These are phyloP conservation scores for Lachnellula hyalina DNA, from an alignment of 2,329 filamentous ascomycete species.

Conservation along the genomic window DNA sequence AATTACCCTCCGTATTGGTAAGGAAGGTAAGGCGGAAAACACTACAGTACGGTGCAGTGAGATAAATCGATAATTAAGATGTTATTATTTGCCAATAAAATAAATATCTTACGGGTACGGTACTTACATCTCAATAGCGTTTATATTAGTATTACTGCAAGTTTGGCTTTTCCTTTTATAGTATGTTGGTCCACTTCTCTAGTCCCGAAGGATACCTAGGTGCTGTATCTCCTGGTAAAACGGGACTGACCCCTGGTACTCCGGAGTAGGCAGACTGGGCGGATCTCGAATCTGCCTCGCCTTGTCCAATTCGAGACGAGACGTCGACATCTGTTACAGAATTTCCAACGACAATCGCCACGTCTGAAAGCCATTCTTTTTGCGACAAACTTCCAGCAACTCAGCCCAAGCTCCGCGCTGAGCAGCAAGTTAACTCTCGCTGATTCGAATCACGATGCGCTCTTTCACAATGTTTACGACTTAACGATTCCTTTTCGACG, in stretches of 20 bases:
- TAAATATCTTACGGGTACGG: too few species aligned
- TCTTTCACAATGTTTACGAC: constrained; percentile 16
- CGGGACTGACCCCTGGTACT: neutral
- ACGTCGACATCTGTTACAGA: neutral
- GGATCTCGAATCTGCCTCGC: neutral
- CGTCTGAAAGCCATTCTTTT: neutral
- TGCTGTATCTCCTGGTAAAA: too few species aligned
- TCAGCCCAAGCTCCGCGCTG: neutral
- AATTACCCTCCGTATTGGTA: too few species aligned
- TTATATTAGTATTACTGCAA: too few species aligned
- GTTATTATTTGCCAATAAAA: too few species aligned
- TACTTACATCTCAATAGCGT: too few species aligned
- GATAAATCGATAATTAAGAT: too few species aligned
- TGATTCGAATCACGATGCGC: neutral
- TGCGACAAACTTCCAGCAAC: neutral
- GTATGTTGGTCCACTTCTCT: too few species aligned
- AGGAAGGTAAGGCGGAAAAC: too few species aligned
- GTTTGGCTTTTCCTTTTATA: too few species aligned
- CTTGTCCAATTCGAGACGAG: neutral
- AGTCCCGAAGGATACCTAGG: too few species aligned
- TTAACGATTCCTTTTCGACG: constrained; percentile 3
- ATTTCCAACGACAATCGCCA: neutral
- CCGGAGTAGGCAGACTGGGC: constrained; percentile 1
- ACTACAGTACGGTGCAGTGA: too few species aligned
- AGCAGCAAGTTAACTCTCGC: neutral